Percentiles rank a stretch among this genome's conserved stretches.
Conservation (phyloP, 768 basidiomycete genomes). For the Cystoderma amianthinum region DNA sequence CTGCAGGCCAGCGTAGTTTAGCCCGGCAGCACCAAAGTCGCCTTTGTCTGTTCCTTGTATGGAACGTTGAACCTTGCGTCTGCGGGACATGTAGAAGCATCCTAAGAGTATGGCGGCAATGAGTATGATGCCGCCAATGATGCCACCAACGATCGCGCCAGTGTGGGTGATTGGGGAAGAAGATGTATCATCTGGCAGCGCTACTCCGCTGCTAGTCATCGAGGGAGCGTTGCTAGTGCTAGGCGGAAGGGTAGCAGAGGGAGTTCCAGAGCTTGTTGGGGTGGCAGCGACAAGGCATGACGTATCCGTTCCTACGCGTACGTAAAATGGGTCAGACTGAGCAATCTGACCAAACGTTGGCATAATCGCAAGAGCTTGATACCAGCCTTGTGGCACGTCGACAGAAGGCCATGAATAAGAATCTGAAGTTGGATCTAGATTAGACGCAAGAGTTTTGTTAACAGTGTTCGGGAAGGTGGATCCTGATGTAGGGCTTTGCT, state of each 20-base stretch:
- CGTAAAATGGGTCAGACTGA: slow-evolving; percentile 20
- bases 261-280: slow-evolving; percentile 7
- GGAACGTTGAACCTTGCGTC: no score
- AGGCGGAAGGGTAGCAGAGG: slow-evolving; percentile 1
- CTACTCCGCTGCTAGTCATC: no score
- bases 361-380: slow-evolving; percentile 25
- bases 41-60: no score
- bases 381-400: no score
- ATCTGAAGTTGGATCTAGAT: slow-evolving; percentile 15
- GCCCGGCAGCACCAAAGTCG: no score
- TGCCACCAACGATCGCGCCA: neutral
- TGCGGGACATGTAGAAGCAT: no score
- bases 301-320: slow-evolving; percentile 20
- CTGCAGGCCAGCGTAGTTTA: no score
- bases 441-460: slow-evolving; percentile 13
- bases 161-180: no score
- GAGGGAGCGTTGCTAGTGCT: neutral
- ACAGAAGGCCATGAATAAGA: slow-evolving; percentile 39
- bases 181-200: no score
- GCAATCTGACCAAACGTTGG: slow-evolving; percentile 9
- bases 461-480: no score
- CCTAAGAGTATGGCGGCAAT: no score
- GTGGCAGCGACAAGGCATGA: slow-evolving; percentile 19
- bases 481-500: slow-evolving; percentile 2
- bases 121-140: no score